Evolutionary conservation across 495 filamentous ascomycete genomes (phyloP).

Genomic region (Cercophora scortea): DNA sequence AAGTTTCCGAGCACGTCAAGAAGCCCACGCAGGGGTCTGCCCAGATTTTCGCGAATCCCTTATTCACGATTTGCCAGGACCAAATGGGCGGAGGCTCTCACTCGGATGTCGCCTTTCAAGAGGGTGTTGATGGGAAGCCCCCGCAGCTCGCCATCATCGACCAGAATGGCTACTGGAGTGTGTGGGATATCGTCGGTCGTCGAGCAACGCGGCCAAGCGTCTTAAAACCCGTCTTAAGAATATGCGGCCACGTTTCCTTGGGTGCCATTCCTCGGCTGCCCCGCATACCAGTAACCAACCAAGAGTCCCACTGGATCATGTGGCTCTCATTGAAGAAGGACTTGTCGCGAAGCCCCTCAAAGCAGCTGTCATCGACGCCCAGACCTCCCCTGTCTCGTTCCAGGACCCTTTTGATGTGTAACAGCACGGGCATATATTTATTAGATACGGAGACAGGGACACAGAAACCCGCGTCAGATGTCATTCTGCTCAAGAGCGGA

Average conservation of each 20-base stretch:
- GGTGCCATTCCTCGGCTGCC: constrained; percentile 14
- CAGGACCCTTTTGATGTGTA: constrained; percentile 14
- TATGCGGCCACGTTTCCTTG: constrained; percentile 16
- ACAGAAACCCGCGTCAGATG: constrained; percentile 2
- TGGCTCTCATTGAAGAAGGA: constrained; percentile 8
- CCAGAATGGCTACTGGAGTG: constrained; percentile 60
- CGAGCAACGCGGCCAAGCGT: constrained; percentile 20
- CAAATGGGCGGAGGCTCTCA: constrained; percentile 53
- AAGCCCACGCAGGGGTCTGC: neutral
- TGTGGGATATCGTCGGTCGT: constrained; percentile 54
- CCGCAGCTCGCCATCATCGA: constrained; percentile 68
- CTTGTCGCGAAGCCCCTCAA: neutral
- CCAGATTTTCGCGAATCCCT: constrained; percentile 52
- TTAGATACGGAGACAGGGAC: constrained; percentile 9
- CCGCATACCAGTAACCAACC: neutral
- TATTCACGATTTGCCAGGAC: constrained; percentile 45
- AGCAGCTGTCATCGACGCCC: neutral
- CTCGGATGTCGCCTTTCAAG: constrained; percentile 71
- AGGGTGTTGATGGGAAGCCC: constrained; percentile 45
- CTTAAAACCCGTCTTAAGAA: constrained; percentile 21
- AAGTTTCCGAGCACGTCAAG: neutral
- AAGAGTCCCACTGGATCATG: constrained; percentile 10
- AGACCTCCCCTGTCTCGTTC: neutral
- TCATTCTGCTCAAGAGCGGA: constrained; percentile 3
- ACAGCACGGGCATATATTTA: constrained; percentile 8